Percentiles rank a stretch among this genome's conserved stretches.
Conservation (phyloP, 441 rosid species). For the Breynia disticha region DNA sequence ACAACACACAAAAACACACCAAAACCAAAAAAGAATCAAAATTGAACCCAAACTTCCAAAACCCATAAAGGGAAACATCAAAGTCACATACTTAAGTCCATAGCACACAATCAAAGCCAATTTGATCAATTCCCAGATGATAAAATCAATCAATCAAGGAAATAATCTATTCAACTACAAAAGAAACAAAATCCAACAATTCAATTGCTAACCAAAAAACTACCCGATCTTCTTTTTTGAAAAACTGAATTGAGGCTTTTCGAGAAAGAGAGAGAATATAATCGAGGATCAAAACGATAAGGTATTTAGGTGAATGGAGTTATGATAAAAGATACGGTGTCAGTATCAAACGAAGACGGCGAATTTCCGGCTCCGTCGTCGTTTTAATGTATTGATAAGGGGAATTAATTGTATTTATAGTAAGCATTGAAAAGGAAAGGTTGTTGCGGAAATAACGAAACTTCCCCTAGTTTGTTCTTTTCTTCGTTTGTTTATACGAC, state of each 20-base stretch:
- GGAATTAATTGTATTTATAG: neutral
- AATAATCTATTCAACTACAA: neutral
- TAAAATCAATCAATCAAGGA: neutral
- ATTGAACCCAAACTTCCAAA: too few species aligned
- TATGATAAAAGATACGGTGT: constrained; percentile 1
- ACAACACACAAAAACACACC: too few species aligned
- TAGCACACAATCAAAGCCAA: neutral
- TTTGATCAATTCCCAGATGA: neutral
- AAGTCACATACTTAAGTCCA: neutral
- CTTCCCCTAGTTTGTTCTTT: too few species aligned
- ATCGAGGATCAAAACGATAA: constrained; percentile 1
- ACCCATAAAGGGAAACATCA: neutral
- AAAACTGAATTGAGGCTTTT: neutral
- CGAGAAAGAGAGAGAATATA: neutral
- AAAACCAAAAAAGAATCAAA: too few species aligned
- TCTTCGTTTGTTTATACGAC: too few species aligned
- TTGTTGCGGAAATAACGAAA: too few species aligned
- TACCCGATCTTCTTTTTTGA: too few species aligned
- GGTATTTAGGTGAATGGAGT: neutral
- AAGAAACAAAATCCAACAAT: neutral
- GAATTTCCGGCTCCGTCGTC: constrained; percentile 17
- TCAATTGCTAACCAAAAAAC: too few species aligned
- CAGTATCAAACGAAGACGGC: constrained; percentile 9
- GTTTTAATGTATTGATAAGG: neutral
- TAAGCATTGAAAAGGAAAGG: too few species aligned